Percentiles rank a stretch among this genome's conserved stretches.
These are phyloP conservation scores for Calonectria pseudoturangicola DNA, from an alignment of 2,329 filamentous ascomycete species.

Conservation along the genomic window DNA sequence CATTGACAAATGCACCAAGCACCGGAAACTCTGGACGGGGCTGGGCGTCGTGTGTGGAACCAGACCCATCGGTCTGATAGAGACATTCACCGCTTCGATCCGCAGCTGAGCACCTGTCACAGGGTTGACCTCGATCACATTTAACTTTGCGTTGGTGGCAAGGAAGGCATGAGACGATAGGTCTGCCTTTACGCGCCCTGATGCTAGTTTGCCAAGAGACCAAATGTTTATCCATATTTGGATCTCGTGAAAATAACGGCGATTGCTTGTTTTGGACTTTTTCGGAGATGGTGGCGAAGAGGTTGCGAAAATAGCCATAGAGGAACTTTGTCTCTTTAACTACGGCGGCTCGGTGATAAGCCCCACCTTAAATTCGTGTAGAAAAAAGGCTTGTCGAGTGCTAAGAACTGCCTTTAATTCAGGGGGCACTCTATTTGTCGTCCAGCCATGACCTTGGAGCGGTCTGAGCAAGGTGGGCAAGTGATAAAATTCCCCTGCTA, in stretches of 20 bases:
- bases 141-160: slow-evolving; percentile 13
- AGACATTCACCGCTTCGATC: not conserved
- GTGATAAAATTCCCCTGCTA: too few relatives aligned
- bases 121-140: slow-evolving; percentile 1
- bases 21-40: not conserved
- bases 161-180: slow-evolving; percentile 6
- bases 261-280: too few relatives aligned
- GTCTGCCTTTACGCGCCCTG: not conserved
- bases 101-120: not conserved
- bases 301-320: not conserved
- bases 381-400: too few relatives aligned
- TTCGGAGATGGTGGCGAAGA: slow-evolving; percentile 14
- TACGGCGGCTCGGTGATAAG: not conserved
- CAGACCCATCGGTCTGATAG: not conserved
- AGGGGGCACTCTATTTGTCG: not conserved
- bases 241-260: too few relatives aligned
- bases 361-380: too few relatives aligned
- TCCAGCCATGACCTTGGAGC: too few relatives aligned
- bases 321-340: too few relatives aligned
- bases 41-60: not conserved
- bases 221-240: not conserved
- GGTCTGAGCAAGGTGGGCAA: too few relatives aligned
- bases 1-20: not conserved
- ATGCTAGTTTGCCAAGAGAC: not conserved
- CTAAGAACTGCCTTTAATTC: too few relatives aligned